Evolutionary conservation across 2,329 filamentous ascomycete genomes (phyloP), one percentile per base, ranked within the genome.

Genomic region (Cercospora sp.): DNA sequence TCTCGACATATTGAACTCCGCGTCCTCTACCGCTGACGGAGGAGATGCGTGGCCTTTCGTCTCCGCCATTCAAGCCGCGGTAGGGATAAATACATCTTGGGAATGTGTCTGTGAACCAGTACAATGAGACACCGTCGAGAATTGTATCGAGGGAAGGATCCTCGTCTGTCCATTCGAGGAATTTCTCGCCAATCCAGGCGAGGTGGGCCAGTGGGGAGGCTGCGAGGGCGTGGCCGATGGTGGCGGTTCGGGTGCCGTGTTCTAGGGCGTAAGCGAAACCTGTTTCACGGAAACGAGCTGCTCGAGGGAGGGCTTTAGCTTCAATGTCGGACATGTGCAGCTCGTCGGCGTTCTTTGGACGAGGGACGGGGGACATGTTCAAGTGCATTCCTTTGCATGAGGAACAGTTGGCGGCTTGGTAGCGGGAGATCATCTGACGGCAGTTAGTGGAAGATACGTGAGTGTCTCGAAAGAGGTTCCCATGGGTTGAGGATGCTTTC

Each of bases 171-270:
- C 85, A 87, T 1, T 81, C 82, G 0, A 86, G 75, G 65, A 85
- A 84, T 74, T 87, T 87, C 71, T 87, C 86, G 2, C 83, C 84
- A 33, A 87, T 80, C 83, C 87, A 90, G 6, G 83, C 81, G 2
- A 90, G 80, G 20, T 89, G 73, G 0, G 86, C 85, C 1, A 89
- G 69, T 0, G 88, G 87, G 36, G 80, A 87, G 4, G 83, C 79
- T 3, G 82, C 79, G 1, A 90, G 76, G 0, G 81, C 83, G 5
- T 87, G 79, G 0, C 87, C 86, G 55, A 89, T 84, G 0, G 87
- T 90, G 0, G 82, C 80, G 0, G 87, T 84, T 8, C 84, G 77
- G 0, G 86, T 87, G 1, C 79, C 84, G 64, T 90, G 87, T 73
- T 85, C 80, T 0, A 79, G 62, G 0, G 82, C 81, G 72, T 89